phyloP scores from a whole-genome alignment of 2,329 filamentous ascomycete species.

The Beauveria sp. region DNA sequence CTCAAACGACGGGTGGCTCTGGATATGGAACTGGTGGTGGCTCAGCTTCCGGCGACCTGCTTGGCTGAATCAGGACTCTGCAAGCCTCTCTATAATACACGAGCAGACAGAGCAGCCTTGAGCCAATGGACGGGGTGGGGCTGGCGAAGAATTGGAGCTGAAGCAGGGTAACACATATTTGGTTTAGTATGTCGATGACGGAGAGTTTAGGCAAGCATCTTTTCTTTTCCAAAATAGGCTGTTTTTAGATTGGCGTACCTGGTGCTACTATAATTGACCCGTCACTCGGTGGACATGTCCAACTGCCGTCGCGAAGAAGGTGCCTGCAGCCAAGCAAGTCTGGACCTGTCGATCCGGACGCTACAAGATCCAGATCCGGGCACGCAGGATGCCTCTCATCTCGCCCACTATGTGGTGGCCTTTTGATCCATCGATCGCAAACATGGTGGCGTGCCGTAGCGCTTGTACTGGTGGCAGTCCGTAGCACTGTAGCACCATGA shows the following conservation, averaged over 20 bases:
- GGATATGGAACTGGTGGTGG: constrained; percentile 23
- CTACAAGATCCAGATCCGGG: constrained; percentile 1
- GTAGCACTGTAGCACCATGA: background rate
- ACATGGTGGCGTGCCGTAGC: background rate
- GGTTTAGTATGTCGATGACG: background rate
- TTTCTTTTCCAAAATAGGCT: constrained; percentile 1
- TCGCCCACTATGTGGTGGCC: constrained; percentile 24
- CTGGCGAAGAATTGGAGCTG: background rate
- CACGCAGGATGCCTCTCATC: constrained; percentile 17
- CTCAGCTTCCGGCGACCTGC: constrained; percentile 39
- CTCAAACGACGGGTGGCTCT: constrained; percentile 10
- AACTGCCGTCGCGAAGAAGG: background rate
- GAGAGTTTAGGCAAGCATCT: constrained; percentile 3
- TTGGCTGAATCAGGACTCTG: constrained; percentile 28
- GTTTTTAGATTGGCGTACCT: constrained; percentile 32
- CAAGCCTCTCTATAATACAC: background rate
- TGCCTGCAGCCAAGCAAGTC: constrained; percentile 1
- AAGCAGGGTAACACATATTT: background rate
- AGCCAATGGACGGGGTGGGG: background rate
- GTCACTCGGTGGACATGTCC: constrained; percentile 14
- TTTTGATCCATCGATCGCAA: background rate
- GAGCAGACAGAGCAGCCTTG: background rate
- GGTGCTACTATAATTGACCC: constrained; percentile 32
- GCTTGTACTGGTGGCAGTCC: no score
- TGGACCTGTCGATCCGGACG: constrained; percentile 9